These are phyloP conservation scores for Magnaporthiopsis rhizophila DNA, from an alignment of 2,329 filamentous ascomycete species.

Conservation along the genomic window DNA sequence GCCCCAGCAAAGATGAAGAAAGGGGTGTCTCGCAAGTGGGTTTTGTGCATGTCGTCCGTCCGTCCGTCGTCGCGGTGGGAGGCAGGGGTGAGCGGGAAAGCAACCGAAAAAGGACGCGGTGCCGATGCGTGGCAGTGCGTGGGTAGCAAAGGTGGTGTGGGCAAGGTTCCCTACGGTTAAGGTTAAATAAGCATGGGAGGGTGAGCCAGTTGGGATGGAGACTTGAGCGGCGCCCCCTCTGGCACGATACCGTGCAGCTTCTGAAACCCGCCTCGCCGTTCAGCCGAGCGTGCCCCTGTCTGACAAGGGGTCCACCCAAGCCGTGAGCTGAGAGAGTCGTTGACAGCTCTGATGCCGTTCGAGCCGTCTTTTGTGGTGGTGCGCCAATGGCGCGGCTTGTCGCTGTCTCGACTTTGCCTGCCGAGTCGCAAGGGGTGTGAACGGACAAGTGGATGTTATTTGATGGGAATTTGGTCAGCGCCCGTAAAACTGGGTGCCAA, in stretches of 20 bases:
- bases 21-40: not conserved
- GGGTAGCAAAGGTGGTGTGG: not conserved
- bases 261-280: slow-evolving; percentile 1
- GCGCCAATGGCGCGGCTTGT: too few relatives aligned
- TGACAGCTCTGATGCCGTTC: not conserved
- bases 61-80: not conserved
- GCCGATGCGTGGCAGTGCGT: not conserved
- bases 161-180: not conserved
- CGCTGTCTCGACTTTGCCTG: too few relatives aligned
- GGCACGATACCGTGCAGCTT: slow-evolving; percentile 3
- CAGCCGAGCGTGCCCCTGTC: not conserved
- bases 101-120: not conserved
- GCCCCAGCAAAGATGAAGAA: not conserved
- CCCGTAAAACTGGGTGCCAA: too few relatives aligned
- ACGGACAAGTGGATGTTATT: not conserved
- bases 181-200: slow-evolving; percentile 6
- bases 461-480: too few relatives aligned
- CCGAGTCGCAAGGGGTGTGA: not conserved
- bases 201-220: not conserved
- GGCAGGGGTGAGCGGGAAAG: not conserved
- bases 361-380: too few relatives aligned
- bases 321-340: not conserved
- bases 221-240: not conserved
- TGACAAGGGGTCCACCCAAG: not conserved
- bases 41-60: not conserved